Base-by-base conservation (phyloP, 2,329 filamentous ascomycete genomes). In the Ophiostoma novo-ulmi region DNA sequence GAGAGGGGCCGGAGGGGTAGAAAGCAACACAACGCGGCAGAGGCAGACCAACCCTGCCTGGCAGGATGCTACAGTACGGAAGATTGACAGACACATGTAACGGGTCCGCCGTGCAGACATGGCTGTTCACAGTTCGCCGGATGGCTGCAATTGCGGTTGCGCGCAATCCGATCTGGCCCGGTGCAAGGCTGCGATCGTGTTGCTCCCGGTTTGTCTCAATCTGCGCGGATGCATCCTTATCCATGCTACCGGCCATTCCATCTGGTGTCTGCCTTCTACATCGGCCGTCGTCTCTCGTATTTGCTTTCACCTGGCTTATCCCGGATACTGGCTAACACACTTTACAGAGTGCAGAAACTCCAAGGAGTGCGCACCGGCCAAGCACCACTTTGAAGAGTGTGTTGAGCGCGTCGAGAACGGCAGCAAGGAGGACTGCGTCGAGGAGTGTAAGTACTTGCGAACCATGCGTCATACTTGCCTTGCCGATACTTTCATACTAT, bases 301-400 rank as follows among this genome's bases (percentile, higher is more conserved):
- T 13, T 36, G 58, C 58, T 26, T 64, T 35, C 58, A 35, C 14
- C 11, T 20, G n/a, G 31, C 31, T 0, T 55, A 11, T 39, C 52
- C 1, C 22, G 22, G 22, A 22, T 58, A 8, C 14, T 10, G 26
- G n/a, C 70, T 71, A 61, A 71, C 67, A 22, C 7, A 20, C 20
- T n/a, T 6, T 3, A 36, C 81, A 98, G 95, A 97, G 79, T 99
- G 95, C 88, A 88, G 88, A 82, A 88, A 94, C 81, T 93, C 93
- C 75, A 87, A 90, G 81, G 85, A 91, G 82, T 99, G 95, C 84
- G 86, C 90, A 73, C 89, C 91, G 72, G 87, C 88, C 79, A 99
- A 98, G 89, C 94, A 98, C 87, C 95, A 99, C 87, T 98, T 91
- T 81, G 94, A 98, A 76, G 93, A 97, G 84, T 99, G 95, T 81